phyloP scores from a whole-genome alignment of 768 basidiomycete species.

The Boletus insuetus region DNA sequence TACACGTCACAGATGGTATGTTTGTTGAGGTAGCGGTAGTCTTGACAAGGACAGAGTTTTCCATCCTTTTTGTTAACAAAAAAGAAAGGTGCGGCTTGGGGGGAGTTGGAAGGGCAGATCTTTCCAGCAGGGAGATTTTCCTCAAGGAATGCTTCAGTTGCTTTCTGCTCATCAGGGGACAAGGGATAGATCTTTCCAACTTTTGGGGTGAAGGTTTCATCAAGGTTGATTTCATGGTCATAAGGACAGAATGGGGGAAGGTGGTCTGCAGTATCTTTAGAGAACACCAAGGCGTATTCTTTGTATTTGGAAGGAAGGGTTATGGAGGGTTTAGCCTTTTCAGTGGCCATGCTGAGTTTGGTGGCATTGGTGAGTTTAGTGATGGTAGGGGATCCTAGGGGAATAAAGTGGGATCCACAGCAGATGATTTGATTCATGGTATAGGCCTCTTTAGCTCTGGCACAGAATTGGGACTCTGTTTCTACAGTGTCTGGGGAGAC shows the following conservation, averaged over 20 bases:
- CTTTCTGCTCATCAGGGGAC: background rate
- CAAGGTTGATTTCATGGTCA: background rate
- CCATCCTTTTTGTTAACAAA: background rate
- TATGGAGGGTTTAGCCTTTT: fast-evolving
- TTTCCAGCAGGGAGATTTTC: background rate
- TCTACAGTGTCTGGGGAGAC: no score
- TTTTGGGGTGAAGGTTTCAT: no score
- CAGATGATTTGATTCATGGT: no score
- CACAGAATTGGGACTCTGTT: no score
- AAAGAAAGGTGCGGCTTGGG: background rate
- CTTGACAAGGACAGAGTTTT: background rate
- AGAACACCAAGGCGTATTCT: background rate
- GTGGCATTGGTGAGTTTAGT: no score
- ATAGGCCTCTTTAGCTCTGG: no score
- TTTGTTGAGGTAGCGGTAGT: background rate
- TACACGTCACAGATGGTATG: no score
- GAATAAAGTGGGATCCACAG: no score
- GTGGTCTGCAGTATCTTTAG: background rate
- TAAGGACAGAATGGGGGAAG: background rate
- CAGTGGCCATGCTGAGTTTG: no score
- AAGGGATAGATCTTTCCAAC: no score
- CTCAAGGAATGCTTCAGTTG: background rate
- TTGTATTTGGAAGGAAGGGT: background rate
- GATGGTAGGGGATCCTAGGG: no score
- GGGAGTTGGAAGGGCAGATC: background rate